Evolutionary conservation across 805 yeast genomes (phyloP).

Genomic region (Nakazawaea holstii): DNA sequence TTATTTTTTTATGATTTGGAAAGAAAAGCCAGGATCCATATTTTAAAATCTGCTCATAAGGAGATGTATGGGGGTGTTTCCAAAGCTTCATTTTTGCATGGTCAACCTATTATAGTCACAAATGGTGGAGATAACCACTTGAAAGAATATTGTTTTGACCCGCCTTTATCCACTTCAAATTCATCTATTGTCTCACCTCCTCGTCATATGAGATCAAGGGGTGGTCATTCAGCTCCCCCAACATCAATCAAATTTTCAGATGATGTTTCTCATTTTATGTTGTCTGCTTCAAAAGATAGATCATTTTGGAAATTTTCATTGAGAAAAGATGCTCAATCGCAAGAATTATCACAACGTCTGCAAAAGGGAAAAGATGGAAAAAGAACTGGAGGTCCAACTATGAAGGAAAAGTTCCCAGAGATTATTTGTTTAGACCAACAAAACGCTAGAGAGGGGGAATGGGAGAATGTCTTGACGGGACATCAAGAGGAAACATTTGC

Average conservation of each 20-base stretch:
- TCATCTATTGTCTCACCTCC: slow-evolving; percentile 78
- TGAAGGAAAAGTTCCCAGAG: slow-evolving; percentile 73
- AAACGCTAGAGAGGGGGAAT: slow-evolving; percentile 73
- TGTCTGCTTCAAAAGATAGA: slow-evolving; percentile 82
- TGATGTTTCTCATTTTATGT: slow-evolving; percentile 70
- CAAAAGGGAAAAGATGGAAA: slow-evolving; percentile 35
- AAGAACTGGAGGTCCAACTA: slow-evolving; percentile 50
- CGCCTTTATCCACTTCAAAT: slow-evolving; percentile 65
- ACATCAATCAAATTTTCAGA: slow-evolving; percentile 70
- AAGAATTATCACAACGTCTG: slow-evolving; percentile 79
- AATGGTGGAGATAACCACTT: slow-evolving; percentile 88
- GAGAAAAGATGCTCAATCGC: slow-evolving; percentile 94
- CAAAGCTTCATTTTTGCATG: slow-evolving; percentile 69
- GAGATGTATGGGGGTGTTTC: slow-evolving; percentile 76
- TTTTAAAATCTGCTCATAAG: slow-evolving; percentile 65
- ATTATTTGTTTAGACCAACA: slow-evolving; percentile 66
- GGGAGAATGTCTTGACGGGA: slow-evolving; percentile 91
- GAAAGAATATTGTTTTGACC: slow-evolving; percentile 91
- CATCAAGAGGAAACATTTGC: slow-evolving; percentile 82
- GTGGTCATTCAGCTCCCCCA: slow-evolving; percentile 97
- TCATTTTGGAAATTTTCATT: slow-evolving; percentile 90
- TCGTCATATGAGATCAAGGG: slow-evolving; percentile 84
- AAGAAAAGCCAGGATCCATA: slow-evolving; percentile 67
- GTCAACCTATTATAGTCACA: slow-evolving; percentile 87
- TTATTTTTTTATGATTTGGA: slow-evolving; percentile 80